Base-by-base conservation (phyloP, 2,329 filamentous ascomycete genomes). In the Phialophora verrucosa region DNA sequence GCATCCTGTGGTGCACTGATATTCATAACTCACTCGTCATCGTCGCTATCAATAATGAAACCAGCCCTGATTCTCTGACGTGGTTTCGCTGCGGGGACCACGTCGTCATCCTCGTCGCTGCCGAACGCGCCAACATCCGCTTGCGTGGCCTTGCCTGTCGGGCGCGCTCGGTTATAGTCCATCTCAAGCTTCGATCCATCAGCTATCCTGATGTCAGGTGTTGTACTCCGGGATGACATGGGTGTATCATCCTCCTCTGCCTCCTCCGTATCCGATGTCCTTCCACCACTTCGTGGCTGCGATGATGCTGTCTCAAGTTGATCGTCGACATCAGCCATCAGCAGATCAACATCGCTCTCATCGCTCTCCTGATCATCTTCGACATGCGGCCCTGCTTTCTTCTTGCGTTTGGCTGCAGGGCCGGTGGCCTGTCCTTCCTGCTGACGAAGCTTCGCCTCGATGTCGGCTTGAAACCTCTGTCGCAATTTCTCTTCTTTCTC, bases 401-500 rank as follows among this genome's bases (percentile, higher is more conserved):
- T 70, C 54, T 64, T 61, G n/a, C 59, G 32, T 42, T 65, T 64
- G 38, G 32, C 47, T 25, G 59, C 51, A 11, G 51, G 23, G 25
- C 63, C 53, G 23, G 56, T 47, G 17, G 65, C 47, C 56, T 59
- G 47, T 27, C 55, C 59, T 62, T 87, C 70, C 5, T 82, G 82
- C 59, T 82, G 80, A 63, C 80, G 80, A 64, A 87, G 81, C 17
- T 81, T 79, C 35, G 80, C 77, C 31, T 78, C 78, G 59, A 84
- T 85, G 29, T 61, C 50, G 12, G 49, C 59, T 29, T 50, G 47
- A 53, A 49, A 61, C 56, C 84, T 84, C 69, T 87, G 83, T 57
- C 91, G 83, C 66, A 90, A 83, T 70, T 84, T 80, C 76, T 89
- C 88, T 78, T 97, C 93, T 17, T 86, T 84, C 2, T 85, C 88